Evolutionary conservation across 2,329 filamentous ascomycete genomes (phyloP).

Genomic region (Fonsecaea pedrosoi): DNA sequence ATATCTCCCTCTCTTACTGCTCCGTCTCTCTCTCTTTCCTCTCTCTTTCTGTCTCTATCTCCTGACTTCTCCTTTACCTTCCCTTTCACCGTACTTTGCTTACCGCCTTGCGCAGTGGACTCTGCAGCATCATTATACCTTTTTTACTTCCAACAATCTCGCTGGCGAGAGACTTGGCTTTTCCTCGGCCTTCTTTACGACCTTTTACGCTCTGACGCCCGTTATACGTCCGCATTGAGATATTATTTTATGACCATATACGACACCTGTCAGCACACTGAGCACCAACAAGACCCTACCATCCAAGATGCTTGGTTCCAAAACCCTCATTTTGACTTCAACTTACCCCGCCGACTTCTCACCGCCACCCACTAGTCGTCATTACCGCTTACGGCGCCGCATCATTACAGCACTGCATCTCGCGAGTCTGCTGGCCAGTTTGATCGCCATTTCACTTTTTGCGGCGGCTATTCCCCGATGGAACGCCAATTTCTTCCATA

Average conservation of each 20-base stretch:
- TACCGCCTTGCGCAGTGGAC: background rate
- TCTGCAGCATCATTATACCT: background rate
- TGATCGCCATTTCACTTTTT: slow-evolving; percentile 43
- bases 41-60: slow-evolving; percentile 8
- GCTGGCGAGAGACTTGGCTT: slow-evolving; percentile 3
- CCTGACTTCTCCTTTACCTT: background rate
- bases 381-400: slow-evolving; percentile 24
- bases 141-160: slow-evolving; percentile 5
- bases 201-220: slow-evolving; percentile 2
- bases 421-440: slow-evolving; percentile 36
- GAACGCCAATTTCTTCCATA: slow-evolving; percentile 43
- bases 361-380: slow-evolving; percentile 13
- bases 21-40: slow-evolving; percentile 10
- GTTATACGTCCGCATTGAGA: background rate
- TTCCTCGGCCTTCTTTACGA: background rate
- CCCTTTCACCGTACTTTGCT: slow-evolving; percentile 8
- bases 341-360: slow-evolving; percentile 32
- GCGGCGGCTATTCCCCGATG: slow-evolving; percentile 41
- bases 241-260: background rate
- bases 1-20: background rate
- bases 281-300: background rate
- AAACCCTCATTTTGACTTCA: slow-evolving; percentile 33
- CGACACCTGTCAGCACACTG: slow-evolving; percentile 8
- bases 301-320: slow-evolving; percentile 25
- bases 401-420: slow-evolving; percentile 39